A percentile compares a stretch with the other conserved stretches of the same genome.
Conservation (phyloP, 2,329 filamentous ascomycete species). For the Exophiala oligosperma region DNA sequence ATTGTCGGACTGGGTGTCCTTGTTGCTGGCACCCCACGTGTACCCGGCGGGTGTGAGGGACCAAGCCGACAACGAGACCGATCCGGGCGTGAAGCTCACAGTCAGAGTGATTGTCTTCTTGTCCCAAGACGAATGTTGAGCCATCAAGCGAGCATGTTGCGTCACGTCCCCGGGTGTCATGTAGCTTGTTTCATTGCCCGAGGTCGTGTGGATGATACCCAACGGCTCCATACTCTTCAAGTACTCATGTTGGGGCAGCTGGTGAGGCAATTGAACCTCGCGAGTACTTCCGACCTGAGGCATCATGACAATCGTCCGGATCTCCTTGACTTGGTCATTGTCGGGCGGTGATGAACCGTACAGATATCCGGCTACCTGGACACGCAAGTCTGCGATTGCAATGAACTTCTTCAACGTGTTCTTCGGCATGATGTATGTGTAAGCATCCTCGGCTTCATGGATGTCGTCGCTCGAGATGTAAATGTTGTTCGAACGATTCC, state of each 20-base stretch:
- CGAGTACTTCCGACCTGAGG: constrained; percentile 93
- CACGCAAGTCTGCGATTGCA: constrained; percentile 90
- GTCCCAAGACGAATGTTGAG: constrained; percentile 76
- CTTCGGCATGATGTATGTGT: constrained; percentile 98
- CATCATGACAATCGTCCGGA: constrained; percentile 95
- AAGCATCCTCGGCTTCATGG: constrained; percentile 74
- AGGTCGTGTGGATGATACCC: constrained; percentile 92
- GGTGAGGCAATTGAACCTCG: constrained; percentile 85
- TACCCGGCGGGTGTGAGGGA: constrained; percentile 87
- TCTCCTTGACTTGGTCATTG: constrained; percentile 95
- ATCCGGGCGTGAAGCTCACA: constrained; percentile 94
- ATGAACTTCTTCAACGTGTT: constrained; percentile 98
- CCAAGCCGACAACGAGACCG: constrained; percentile 92
- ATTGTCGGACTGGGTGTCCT: constrained; percentile 86
- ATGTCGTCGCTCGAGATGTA: constrained; percentile 97
- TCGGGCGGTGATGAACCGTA: constrained; percentile 91
- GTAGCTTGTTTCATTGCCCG: constrained; percentile 91
- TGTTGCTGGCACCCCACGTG: constrained; percentile 97
- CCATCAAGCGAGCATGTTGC: constrained; percentile 86
- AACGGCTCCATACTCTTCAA: constrained; percentile 84
- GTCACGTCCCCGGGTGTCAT: constrained; percentile 96
- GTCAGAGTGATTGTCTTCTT: constrained; percentile 93
- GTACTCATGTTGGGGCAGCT: constrained; percentile 89
- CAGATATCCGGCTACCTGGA: constrained; percentile 93
- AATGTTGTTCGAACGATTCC: constrained; percentile 94